A percentile compares a stretch with the other conserved stretches of the same genome.
phyloP scores from a whole-genome alignment of 352 stramenopile species.

The Pythium sukuiense region DNA sequence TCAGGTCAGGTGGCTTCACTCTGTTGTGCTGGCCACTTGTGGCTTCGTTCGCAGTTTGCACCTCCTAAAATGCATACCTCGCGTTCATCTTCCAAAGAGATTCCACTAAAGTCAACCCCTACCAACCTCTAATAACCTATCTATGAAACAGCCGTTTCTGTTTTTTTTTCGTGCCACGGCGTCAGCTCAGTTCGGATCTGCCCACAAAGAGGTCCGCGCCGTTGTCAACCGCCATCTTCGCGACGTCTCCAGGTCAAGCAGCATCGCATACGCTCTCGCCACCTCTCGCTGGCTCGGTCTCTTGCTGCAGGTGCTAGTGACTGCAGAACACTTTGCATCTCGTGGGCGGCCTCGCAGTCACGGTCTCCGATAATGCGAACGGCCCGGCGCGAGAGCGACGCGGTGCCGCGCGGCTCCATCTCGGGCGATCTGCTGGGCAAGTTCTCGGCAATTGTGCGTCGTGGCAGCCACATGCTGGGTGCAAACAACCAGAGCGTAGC shows the following conservation, averaged over 20 bases:
- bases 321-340: neutral
- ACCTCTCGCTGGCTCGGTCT: neutral
- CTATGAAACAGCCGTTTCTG: constrained; percentile 22
- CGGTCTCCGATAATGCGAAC: constrained; percentile 9
- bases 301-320: neutral
- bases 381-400: constrained; percentile 28
- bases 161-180: constrained; percentile 10
- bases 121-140: constrained; percentile 19
- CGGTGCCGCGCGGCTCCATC: constrained; percentile 33
- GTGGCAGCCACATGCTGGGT: constrained; percentile 33
- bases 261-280: neutral
- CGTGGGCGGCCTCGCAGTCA: neutral
- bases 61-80: neutral
- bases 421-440: constrained; percentile 51
- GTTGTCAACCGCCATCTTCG: constrained; percentile 20
- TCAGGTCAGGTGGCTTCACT: constrained; percentile 7
- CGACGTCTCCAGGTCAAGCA: neutral
- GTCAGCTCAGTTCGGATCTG: constrained; percentile 3
- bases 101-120: neutral
- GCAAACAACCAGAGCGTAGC: constrained; percentile 12
- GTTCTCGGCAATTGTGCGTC: constrained; percentile 51
- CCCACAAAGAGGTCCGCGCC: neutral
- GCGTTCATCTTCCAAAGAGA: neutral
- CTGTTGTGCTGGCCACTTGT: constrained; percentile 4
- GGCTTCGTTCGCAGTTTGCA: constrained; percentile 9